Evolutionary conservation across 192 early-diverging fungal species (phyloP), one percentile per base, ranked within the genome.

Genomic region (Borealophlyctis nickersoniae): DNA sequence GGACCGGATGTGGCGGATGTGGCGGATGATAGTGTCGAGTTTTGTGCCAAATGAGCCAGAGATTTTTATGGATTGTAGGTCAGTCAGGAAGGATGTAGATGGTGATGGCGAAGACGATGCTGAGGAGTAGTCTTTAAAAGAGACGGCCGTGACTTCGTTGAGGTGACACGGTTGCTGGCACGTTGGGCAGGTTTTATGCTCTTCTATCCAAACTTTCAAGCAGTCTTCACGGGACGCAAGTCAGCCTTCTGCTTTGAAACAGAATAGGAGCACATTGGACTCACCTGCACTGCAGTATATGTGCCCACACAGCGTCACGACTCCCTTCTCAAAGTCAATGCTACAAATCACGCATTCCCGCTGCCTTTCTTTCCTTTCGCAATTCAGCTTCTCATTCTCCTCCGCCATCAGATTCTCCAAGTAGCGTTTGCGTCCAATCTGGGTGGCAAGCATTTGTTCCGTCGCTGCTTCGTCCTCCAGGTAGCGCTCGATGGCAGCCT

Each of bases 11-110:
- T 69, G 54, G 1, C 66, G 36, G 3, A 84, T 49, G 63, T 84
- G 82, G 26, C 65, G 56, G 49, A 82, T 35, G 11, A 84, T 55
- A 29, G 65, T 58, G 66, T 84, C 82, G 24, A 82, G 60, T 52
- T 84, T 84, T 1, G 74, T 73, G 51, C 82, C 82, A 58, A 62
- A 81, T 7, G 71, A 73, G 9, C 73, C 77, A 2, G n/a, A 45
- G 36, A 74, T 50, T 19, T 29, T 36, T 4, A 78, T 56, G 11
- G 57, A 13, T 2, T 36, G 29, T 26, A 71, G 53, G 50, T 70
- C 56, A 26, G 54, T 30, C 45, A 75, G 24, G 36, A 62, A 53
- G 51, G 45, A n/a, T 27, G 60, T 50, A 26, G 26, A 1, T 19
- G 26, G 27, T 62, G 55, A n/a, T 54, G 52, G 57, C 27, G 57